Base-by-base conservation (phyloP, 176 grass and related monocot genomes). In the Zoysia japonica region DNA sequence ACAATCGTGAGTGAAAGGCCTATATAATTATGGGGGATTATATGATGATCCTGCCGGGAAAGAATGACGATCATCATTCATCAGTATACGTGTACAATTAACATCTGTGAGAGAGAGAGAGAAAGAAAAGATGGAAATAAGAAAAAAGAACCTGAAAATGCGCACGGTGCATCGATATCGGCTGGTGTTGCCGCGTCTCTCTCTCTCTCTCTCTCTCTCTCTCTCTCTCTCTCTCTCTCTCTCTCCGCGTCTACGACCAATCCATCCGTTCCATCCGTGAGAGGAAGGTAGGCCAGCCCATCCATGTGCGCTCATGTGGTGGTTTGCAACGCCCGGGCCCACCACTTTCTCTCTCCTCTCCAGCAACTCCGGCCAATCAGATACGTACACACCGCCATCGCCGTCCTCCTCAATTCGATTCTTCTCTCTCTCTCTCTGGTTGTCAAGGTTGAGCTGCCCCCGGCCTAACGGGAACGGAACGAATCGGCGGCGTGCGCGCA, bases 281-380 rank as follows among this genome's bases (percentile, higher is more conserved):
- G 54, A 36, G 14, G 38, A 12, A 19, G 74, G 90, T 89, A 80
- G 90, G 90, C 68, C 80, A 76, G 45, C 3, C 1, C 64, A 78
- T 16, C 75, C 90, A 92, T 92, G 90, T 92, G 90, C 90, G 80
- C 68, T 84, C 90, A 92, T 89, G 90, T 86, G 90, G 86, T 89
- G 83, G 90, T 89, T 92, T 80, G 83, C 83, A 69, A 70, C 79
- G 17, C 38, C 49, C 68, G 90, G 76, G 0, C 86, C 90, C 90
- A 84, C 79, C 85, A 77, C 46, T 59, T 11, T 19, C 82, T 49
- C 47, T 76, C 76, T 62, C 67, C 38, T 47, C 6, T 13, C 71
- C 78, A 44, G 53, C 50, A 44, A 62, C 50, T 63, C 81, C 9
- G 55, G 9, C 19, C 63, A 6, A 62, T 56, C 11, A 54, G 16